phyloP scores from a whole-genome alignment of 352 stramenopile species.

The Globisporangium emineosum region DNA sequence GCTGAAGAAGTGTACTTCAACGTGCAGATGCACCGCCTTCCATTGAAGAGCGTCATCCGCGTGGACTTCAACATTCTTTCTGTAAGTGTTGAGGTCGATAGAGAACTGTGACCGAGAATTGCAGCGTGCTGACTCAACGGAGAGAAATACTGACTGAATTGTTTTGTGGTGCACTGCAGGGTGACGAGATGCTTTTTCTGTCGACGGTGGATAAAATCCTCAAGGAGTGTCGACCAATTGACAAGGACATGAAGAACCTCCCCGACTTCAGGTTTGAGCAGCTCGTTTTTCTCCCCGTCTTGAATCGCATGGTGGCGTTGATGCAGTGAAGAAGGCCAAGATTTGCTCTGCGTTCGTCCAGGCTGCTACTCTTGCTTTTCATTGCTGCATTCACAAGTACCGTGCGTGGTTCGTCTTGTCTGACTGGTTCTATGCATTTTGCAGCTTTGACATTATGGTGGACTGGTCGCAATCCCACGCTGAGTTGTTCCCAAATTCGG shows the following conservation, averaged over 20 bases:
- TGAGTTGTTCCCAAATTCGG: slow-evolving; percentile 44
- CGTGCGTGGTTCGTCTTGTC: slow-evolving; percentile 8
- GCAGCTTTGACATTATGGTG: slow-evolving; percentile 67
- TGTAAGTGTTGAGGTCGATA: slow-evolving; percentile 27
- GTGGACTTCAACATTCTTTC: slow-evolving; percentile 70
- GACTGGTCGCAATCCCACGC: slow-evolving; percentile 44
- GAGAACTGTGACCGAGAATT: neutral
- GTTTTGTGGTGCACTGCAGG: slow-evolving; percentile 32
- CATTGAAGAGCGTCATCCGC: slow-evolving; percentile 47
- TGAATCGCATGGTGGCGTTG: slow-evolving; percentile 17
- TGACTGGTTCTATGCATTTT: slow-evolving; percentile 12
- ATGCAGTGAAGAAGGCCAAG: slow-evolving; percentile 12
- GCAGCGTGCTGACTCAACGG: slow-evolving; percentile 10
- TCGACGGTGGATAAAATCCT: slow-evolving; percentile 62
- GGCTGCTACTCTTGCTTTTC: neutral
- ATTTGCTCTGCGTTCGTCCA: slow-evolving; percentile 8
- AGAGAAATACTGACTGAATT: neutral
- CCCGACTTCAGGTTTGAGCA: slow-evolving; percentile 59
- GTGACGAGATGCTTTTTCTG: slow-evolving; percentile 64
- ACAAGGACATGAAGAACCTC: slow-evolving; percentile 57
- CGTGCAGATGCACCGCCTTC: slow-evolving; percentile 51
- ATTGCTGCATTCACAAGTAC: slow-evolving; percentile 24
- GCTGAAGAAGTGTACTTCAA: slow-evolving; percentile 70
- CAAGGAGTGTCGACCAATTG: slow-evolving; percentile 53
- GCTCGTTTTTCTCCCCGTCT: slow-evolving; percentile 14